A percentile compares a stretch with the other conserved stretches of the same genome.
These are phyloP conservation scores for Ehretia macrophylla DNA, from an alignment of 257 asterid species.

Conservation along the genomic window DNA sequence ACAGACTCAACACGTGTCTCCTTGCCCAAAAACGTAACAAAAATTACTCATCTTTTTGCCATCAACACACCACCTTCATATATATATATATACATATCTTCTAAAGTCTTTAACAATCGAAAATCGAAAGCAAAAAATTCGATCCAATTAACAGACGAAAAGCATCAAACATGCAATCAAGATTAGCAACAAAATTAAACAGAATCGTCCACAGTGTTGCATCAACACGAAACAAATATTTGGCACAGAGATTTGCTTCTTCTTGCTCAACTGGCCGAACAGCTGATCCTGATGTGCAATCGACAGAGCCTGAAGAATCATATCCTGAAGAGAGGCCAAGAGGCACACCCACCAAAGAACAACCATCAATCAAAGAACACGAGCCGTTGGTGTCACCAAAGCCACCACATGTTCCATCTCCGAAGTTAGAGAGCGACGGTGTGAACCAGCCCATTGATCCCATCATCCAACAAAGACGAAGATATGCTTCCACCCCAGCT, in stretches of 20 bases:
- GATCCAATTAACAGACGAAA: background rate
- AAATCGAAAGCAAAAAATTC: background rate
- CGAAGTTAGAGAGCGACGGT: conserved; percentile 38
- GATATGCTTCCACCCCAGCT: background rate
- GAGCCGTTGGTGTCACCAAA: conserved; percentile 36
- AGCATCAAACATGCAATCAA: conserved; percentile 37
- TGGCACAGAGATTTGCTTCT: conserved; percentile 15
- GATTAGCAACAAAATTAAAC: conserved; percentile 29
- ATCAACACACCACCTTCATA: no score
- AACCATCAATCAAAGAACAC: conserved; percentile 17
- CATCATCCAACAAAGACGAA: conserved; percentile 44
- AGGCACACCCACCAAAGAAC: conserved; percentile 10
- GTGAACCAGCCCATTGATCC: conserved; percentile 46
- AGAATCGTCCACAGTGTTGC: conserved; percentile 5
- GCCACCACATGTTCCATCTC: conserved; percentile 29
- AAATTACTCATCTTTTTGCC: background rate
- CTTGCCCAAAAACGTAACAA: background rate
- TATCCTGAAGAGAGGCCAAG: conserved; percentile 4
- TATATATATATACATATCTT: no score
- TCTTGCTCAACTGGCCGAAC: conserved; percentile 44
- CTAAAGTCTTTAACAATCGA: background rate
- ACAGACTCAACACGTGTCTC: conserved; percentile 25
- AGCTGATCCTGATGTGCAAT: conserved; percentile 60
- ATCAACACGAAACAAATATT: background rate
- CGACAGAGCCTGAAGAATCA: conserved; percentile 46